These are phyloP conservation scores for Ilex aquifolium DNA, from an alignment of 257 asterid genomes.

Conservation along the genomic window DNA sequence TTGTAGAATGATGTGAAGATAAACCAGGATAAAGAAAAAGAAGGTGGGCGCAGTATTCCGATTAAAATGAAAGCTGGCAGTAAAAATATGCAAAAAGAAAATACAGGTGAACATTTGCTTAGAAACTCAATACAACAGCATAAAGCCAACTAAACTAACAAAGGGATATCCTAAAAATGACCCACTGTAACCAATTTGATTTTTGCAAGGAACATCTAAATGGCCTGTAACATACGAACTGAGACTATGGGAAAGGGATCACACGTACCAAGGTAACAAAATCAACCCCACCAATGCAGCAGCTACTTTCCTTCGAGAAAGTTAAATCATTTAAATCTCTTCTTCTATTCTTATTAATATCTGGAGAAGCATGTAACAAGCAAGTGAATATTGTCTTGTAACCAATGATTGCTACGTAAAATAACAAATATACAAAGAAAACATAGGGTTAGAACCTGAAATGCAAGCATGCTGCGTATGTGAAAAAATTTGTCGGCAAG, in stretches of 20 bases:
- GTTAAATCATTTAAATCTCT: slow-evolving; percentile 14
- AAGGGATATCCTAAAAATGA: too few species aligned
- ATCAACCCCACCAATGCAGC: slow-evolving; percentile 82
- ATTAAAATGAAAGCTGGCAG: too few species aligned
- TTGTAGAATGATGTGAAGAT: too few species aligned
- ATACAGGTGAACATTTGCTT: too few species aligned
- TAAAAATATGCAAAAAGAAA: too few species aligned
- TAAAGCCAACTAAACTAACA: too few species aligned
- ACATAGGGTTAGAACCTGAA: slow-evolving; percentile 32
- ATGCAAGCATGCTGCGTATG: slow-evolving; percentile 21
- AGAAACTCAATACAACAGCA: too few species aligned
- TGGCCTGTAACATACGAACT: neutral
- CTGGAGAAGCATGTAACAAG: slow-evolving; percentile 28
- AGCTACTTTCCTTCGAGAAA: slow-evolving; percentile 28
- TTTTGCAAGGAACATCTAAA: neutral
- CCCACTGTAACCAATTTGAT: neutral
- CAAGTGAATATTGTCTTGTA: neutral
- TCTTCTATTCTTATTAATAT: slow-evolving; percentile 18
- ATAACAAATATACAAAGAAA: neutral
- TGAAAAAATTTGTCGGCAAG: slow-evolving; percentile 35
- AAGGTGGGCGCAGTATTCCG: too few species aligned
- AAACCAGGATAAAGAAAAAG: too few species aligned
- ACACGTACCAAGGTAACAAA: slow-evolving; percentile 66
- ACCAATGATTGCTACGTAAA: slow-evolving; percentile 6
- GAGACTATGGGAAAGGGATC: neutral